Percentiles rank a stretch among this genome's conserved stretches.
Conservation (phyloP, 306 rosid species). For the Pueraria montana region DNA sequence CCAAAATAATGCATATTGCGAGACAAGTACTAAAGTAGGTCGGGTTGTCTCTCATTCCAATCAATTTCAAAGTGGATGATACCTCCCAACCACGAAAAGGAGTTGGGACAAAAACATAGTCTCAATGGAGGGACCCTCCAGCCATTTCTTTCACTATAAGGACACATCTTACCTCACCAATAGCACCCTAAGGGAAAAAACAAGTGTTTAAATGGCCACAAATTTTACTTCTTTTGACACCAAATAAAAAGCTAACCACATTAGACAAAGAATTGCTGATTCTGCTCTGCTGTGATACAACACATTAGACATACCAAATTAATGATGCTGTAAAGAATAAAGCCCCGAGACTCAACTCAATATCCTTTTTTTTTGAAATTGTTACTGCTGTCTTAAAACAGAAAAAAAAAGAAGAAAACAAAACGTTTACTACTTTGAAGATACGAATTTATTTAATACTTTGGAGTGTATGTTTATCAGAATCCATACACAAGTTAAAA, state of each 20-base stretch:
- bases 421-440: neutral
- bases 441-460: neutral
- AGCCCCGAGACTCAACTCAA: neutral
- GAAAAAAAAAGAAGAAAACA: neutral
- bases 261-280: neutral
- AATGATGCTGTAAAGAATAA: neutral
- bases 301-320: neutral
- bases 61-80: constrained; percentile 23
- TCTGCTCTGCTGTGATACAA: neutral
- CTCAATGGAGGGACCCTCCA: constrained; percentile 9
- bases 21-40: neutral
- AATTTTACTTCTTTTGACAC: constrained; percentile 2
- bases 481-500: no score
- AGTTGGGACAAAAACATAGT: constrained; percentile 33
- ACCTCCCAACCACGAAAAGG: constrained; percentile 25
- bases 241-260: constrained; percentile 4
- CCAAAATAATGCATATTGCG: neutral
- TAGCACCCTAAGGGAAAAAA: neutral
- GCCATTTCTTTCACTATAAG: neutral
- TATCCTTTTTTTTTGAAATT: neutral
- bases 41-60: neutral
- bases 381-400: neutral
- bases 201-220: constrained; percentile 8
- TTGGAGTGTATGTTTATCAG: neutral
- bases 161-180: constrained; percentile 21